Evolutionary conservation across 2,329 filamentous ascomycete genomes (phyloP).

Genomic region (Epichloe brachyelytri): DNA sequence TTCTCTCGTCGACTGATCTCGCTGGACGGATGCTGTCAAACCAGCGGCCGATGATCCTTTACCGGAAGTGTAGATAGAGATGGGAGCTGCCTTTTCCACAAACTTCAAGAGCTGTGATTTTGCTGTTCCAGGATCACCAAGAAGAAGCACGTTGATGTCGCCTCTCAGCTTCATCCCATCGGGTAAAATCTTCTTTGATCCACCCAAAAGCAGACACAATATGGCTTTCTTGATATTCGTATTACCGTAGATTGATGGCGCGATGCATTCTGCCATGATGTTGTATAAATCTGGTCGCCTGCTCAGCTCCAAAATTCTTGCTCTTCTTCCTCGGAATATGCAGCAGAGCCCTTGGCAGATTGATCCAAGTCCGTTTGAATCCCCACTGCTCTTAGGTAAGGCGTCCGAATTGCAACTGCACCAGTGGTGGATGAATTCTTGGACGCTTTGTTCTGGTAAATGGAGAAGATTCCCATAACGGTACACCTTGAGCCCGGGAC

Average conservation of each 20-base stretch:
- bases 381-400: conserved; percentile 84
- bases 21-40: conserved; percentile 92
- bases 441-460: conserved; percentile 84
- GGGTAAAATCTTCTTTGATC: conserved; percentile 93
- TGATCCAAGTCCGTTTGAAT: conserved; percentile 86
- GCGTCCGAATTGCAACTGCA: conserved; percentile 89
- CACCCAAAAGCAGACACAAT: conserved; percentile 81
- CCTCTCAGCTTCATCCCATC: conserved; percentile 96
- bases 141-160: conserved; percentile 92
- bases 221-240: conserved; percentile 95
- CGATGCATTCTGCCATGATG: conserved; percentile 81
- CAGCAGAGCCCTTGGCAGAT: conserved; percentile 68
- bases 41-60: conserved; percentile 96
- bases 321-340: conserved; percentile 91
- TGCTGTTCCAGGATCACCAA: conserved; percentile 94
- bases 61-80: conserved; percentile 96
- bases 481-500: conserved; percentile 92
- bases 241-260: conserved; percentile 95
- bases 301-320: conserved; percentile 92
- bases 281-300: conserved; percentile 85
- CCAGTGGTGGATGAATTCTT: conserved; percentile 62
- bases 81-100: conserved; percentile 89
- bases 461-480: conserved; percentile 94
- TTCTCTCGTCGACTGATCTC: conserved; percentile 81
- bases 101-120: conserved; percentile 97